phyloP scores from a whole-genome alignment of 768 basidiomycete species.

The Tulasnella sp. region DNA sequence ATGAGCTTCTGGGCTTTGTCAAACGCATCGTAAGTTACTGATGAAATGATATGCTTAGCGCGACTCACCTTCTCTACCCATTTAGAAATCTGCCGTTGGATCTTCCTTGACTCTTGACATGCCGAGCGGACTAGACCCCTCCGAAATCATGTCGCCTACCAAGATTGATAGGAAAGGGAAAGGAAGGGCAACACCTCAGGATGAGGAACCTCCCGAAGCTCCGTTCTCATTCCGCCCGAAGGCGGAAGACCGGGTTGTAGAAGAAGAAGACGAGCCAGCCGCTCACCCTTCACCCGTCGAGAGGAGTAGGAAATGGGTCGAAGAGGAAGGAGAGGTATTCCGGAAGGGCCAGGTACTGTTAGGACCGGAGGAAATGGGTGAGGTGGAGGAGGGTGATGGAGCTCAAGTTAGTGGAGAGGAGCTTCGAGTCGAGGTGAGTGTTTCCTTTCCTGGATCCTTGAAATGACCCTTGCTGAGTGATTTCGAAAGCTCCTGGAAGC shows the following conservation, averaged over 20 bases:
- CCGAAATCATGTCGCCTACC: background rate
- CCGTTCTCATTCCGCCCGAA: background rate
- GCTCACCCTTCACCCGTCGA: slow-evolving; percentile 13
- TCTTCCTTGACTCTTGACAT: background rate
- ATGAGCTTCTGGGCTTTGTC: slow-evolving; percentile 49
- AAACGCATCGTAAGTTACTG: slow-evolving; percentile 29
- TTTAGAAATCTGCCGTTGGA: background rate
- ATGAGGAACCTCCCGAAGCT: slow-evolving; percentile 1
- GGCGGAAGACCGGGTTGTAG: background rate
- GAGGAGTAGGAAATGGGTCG: slow-evolving; percentile 55
- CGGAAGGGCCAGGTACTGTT: slow-evolving; percentile 75
- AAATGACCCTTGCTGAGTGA: background rate
- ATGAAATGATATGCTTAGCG: background rate
- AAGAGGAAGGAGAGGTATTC: slow-evolving; percentile 95
- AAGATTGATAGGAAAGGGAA: slow-evolving; percentile 56
- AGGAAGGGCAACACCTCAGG: slow-evolving; percentile 28
- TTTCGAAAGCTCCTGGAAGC: slow-evolving; percentile 59
- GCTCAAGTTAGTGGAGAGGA: slow-evolving; percentile 61
- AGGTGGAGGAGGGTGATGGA: slow-evolving; percentile 51
- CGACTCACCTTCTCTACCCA: background rate
- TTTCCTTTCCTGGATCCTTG: background rate
- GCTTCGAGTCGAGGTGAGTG: slow-evolving; percentile 42
- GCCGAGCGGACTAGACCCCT: background rate
- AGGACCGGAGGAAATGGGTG: slow-evolving; percentile 70
- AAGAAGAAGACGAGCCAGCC: background rate